These are phyloP conservation scores for Blastomyces parvus DNA, from an alignment of 2,329 filamentous ascomycete genomes.

Conservation along the genomic window DNA sequence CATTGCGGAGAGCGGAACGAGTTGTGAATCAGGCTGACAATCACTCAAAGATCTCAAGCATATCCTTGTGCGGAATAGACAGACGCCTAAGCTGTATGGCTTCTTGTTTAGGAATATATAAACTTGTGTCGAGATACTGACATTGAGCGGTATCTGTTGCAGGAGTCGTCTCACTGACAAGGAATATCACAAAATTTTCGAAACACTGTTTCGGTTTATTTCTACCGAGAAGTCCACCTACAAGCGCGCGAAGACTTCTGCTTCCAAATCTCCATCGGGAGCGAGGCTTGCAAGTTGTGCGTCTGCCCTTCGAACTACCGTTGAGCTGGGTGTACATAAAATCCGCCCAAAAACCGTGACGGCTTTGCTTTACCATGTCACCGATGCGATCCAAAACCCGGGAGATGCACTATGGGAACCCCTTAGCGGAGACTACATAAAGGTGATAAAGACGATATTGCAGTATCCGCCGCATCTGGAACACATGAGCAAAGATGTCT, in stretches of 20 bases:
- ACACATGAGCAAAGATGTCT: slow-evolving; percentile 58
- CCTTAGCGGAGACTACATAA: slow-evolving; percentile 67
- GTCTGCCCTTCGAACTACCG: slow-evolving; percentile 59
- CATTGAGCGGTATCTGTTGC: slow-evolving; percentile 2
- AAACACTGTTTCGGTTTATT: slow-evolving; percentile 66
- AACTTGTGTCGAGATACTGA: background rate
- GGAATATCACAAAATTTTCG: slow-evolving; percentile 70
- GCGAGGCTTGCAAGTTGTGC: slow-evolving; percentile 59
- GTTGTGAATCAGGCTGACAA: slow-evolving; percentile 12
- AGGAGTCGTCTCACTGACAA: slow-evolving; percentile 56
- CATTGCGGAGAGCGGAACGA: background rate
- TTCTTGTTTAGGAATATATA: slow-evolving; percentile 4
- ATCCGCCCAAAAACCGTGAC: slow-evolving; percentile 70
- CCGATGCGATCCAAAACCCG: slow-evolving; percentile 56
- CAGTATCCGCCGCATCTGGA: slow-evolving; percentile 69
- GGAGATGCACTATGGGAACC: slow-evolving; percentile 58
- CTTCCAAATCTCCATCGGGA: slow-evolving; percentile 42
- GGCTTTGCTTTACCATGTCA: slow-evolving; percentile 71
- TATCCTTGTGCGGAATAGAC: slow-evolving; percentile 46
- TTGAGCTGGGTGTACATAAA: slow-evolving; percentile 58
- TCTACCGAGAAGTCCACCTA: slow-evolving; percentile 59
- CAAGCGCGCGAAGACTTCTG: slow-evolving; percentile 46
- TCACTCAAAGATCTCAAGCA: slow-evolving; percentile 42
- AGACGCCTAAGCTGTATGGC: slow-evolving; percentile 29
- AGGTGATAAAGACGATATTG: slow-evolving; percentile 60